phyloP scores from a whole-genome alignment of 164 flowering plant genomes.

The Protea cynaroides region DNA sequence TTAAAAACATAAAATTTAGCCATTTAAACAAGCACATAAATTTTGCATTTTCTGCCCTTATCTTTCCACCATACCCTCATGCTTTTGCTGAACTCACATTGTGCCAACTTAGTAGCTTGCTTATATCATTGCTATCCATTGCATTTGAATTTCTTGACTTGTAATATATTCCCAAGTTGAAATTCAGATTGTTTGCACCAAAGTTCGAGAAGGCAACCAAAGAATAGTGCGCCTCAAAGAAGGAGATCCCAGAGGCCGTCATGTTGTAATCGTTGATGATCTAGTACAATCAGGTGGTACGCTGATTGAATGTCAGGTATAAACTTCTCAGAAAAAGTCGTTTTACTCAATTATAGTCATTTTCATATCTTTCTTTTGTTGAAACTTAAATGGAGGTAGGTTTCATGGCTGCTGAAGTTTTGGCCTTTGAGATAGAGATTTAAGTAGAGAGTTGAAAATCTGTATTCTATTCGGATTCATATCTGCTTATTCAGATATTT shows the following conservation, averaged over 20 bases:
- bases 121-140: not conserved
- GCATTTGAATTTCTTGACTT: not conserved
- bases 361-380: not conserved
- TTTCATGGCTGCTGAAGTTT: no score
- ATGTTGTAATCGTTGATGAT: constrained; percentile 97
- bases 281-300: constrained; percentile 98
- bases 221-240: constrained; percentile 90
- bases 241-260: constrained; percentile 89
- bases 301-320: constrained; percentile 92
- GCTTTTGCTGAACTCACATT: not conserved
- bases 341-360: not conserved
- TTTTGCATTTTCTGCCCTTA: no score
- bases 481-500: no score
- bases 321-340: not conserved
- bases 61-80: not conserved
- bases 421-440: no score
- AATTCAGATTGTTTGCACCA: constrained; percentile 80
- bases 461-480: no score
- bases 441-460: no score
- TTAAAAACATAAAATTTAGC: no score
- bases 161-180: constrained; percentile 8
- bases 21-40: no score
- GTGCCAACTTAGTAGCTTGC: not conserved
- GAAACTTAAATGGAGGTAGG: no score
- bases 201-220: constrained; percentile 93